These are phyloP conservation scores for Cystobasidium onofrii DNA, from an alignment of 768 basidiomycete species.

Conservation along the genomic window DNA sequence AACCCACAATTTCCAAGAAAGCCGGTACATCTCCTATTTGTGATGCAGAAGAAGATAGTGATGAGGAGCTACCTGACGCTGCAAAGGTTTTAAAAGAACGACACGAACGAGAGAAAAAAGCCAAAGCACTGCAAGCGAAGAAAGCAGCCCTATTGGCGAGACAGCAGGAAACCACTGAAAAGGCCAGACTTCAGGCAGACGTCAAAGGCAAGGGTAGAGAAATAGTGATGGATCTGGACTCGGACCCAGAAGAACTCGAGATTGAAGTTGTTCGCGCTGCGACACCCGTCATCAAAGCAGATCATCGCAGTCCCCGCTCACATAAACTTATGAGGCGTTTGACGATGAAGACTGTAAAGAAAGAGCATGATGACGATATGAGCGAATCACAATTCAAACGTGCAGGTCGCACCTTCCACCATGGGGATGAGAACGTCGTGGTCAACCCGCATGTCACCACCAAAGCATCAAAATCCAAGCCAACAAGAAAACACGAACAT, in stretches of 20 bases:
- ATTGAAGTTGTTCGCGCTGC: neutral
- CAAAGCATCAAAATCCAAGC: neutral
- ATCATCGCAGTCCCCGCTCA: neutral
- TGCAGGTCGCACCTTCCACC: conserved; percentile 17
- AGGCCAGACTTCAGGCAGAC: neutral
- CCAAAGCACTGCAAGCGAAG: neutral
- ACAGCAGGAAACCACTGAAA: neutral
- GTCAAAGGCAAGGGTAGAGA: conserved; percentile 21
- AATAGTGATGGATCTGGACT: neutral
- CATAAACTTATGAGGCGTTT: neutral
- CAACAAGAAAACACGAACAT: neutral
- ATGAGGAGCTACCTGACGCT: conserved; percentile 20
- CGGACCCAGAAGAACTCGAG: conserved; percentile 20
- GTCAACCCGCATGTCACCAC: conserved; percentile 20
- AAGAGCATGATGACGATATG: conserved; percentile 9
- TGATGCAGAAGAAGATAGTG: conserved; percentile 1
- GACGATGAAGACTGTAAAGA: neutral
- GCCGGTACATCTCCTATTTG: neutral
- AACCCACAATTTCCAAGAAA: neutral
- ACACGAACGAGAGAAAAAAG: neutral
- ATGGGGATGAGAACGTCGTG: neutral
- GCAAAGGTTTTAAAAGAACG: neutral
- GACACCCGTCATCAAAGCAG: conserved; percentile 1
- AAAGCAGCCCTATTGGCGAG: conserved; percentile 13
- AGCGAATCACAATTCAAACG: conserved; percentile 23